Percentiles rank a stretch among this genome's conserved stretches.
phyloP scores from a whole-genome alignment of 192 early-diverging fungal genomes.

The Umbelopsis isabellina region DNA sequence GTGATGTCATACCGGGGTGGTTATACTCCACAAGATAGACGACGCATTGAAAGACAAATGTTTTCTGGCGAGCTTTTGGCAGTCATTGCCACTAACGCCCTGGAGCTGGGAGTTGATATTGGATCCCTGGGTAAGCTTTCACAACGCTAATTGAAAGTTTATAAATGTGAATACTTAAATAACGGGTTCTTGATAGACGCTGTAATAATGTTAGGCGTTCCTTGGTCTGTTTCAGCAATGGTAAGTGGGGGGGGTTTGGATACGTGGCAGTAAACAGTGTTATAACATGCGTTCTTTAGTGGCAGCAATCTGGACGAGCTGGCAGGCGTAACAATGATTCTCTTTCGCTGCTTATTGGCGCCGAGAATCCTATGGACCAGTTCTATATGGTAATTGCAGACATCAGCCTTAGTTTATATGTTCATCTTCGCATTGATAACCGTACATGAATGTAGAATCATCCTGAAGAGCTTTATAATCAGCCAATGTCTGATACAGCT shows the following conservation, averaged over 20 bases:
- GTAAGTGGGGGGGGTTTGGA: neutral
- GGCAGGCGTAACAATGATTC: conserved; percentile 64
- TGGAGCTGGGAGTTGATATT: conserved; percentile 86
- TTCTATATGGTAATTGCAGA: conserved; percentile 32
- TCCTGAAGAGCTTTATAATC: conserved; percentile 56
- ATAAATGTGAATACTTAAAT: neutral
- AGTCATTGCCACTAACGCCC: conserved; percentile 77
- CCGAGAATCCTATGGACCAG: conserved; percentile 61
- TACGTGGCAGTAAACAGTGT: neutral
- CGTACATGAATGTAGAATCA: conserved; percentile 27
- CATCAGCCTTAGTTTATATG: neutral
- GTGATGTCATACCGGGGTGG: conserved; percentile 80
- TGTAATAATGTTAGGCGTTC: conserved; percentile 77
- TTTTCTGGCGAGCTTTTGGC: conserved; percentile 65
- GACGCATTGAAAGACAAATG: conserved; percentile 69
- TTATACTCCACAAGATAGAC: conserved; percentile 67
- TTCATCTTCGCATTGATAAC: neutral
- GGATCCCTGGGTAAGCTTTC: conserved; percentile 48
- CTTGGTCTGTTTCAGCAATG: conserved; percentile 49
- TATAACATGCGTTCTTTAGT: conserved; percentile 42
- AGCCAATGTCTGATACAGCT: conserved; percentile 29
- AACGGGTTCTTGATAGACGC: conserved; percentile 50
- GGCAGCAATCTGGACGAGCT: conserved; percentile 80
- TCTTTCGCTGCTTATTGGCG: conserved; percentile 63
- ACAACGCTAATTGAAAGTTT: conserved; percentile 6